Evolutionary conservation across 192 early-diverging fungal species (phyloP).

Genomic region (Podila clonocystis): DNA sequence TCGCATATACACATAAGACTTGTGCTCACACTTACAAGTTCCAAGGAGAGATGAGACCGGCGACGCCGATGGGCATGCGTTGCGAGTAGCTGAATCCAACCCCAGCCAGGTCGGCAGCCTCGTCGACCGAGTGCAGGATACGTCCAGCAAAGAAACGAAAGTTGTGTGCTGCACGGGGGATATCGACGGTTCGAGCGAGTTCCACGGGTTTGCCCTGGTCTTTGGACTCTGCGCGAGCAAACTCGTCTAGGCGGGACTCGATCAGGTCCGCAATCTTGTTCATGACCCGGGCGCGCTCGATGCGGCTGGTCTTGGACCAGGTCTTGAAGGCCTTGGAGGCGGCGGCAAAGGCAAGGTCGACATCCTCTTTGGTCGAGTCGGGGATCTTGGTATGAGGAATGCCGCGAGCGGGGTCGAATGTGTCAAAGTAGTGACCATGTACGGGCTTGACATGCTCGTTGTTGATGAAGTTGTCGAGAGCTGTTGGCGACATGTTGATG

Average conservation of each 20-base stretch:
- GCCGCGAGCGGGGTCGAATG: slow-evolving; percentile 67
- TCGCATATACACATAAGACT: too few species aligned
- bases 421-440: slow-evolving; percentile 60
- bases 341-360: slow-evolving; percentile 68
- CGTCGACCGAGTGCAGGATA: slow-evolving; percentile 59
- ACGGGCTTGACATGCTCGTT: slow-evolving; percentile 59
- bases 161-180: slow-evolving; percentile 68
- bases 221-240: slow-evolving; percentile 69
- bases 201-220: slow-evolving; percentile 80
- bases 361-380: slow-evolving; percentile 63
- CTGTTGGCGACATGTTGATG: slow-evolving; percentile 7
- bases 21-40: slow-evolving; percentile 56
- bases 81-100: slow-evolving; percentile 60
- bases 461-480: slow-evolving; percentile 69
- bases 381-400: slow-evolving; percentile 60
- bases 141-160: slow-evolving; percentile 77
- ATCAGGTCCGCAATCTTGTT: slow-evolving; percentile 64
- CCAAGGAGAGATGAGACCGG: slow-evolving; percentile 77
- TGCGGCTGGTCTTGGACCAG: slow-evolving; percentile 66
- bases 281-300: slow-evolving; percentile 62
- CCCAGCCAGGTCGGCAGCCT: slow-evolving; percentile 60
- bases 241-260: slow-evolving; percentile 62
- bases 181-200: slow-evolving; percentile 68
- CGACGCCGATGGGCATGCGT: slow-evolving; percentile 69
- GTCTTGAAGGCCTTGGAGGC: slow-evolving; percentile 67